Evolutionary conservation across 202 grass and related monocot species (phyloP), one percentile per base, ranked within the genome.

Genomic region (Zoysia matrella): DNA sequence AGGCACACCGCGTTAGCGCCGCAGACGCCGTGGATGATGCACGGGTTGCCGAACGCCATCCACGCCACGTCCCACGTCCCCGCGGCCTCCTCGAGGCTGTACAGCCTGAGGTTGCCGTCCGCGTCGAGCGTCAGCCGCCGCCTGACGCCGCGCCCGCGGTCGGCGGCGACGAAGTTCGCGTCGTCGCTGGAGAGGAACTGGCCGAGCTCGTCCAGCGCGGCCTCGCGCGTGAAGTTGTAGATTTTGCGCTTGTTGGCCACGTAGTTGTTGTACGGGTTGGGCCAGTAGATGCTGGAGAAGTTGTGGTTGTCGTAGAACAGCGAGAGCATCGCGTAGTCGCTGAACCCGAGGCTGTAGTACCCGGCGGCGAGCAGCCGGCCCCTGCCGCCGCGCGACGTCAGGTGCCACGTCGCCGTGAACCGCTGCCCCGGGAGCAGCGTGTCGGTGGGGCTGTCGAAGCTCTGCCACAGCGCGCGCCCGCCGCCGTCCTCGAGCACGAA

Each of bases 231-330:
- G 71, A 73, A 87, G 58, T 94, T 89, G 75, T 84, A 89, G 63
- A 77, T 56, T 65, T 54, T 87, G 82, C 92, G 88, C 36, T 82
- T 80, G 84, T 94, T 92, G 5, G 5, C 3, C 45, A 84, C 85
- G 54, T 82, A 67, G 80, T 56, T 87, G 68, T 16, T 30, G 83
- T 90, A 76, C 2, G 90, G 90, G 71, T 92, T 75, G 78, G 93
- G 90, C 88, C 90, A 96, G 80, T 89, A 96, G 72, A 93, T 87
- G 81, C 80, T 89, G 55, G 86, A 89, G 57, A 96, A 50, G 43
- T 78, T 70, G 71, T 60, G 74, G 42, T 83, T 77, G 82, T 82
- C 83, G 16, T 96, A 93, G 76, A 83, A 83, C 15, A 96, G 86
- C 14, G 88, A 87, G 14, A 93, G 78, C 72, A 96, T 65, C 57